Conservation (phyloP, 805 yeast genomes). For the Starmerella apis region DNA sequence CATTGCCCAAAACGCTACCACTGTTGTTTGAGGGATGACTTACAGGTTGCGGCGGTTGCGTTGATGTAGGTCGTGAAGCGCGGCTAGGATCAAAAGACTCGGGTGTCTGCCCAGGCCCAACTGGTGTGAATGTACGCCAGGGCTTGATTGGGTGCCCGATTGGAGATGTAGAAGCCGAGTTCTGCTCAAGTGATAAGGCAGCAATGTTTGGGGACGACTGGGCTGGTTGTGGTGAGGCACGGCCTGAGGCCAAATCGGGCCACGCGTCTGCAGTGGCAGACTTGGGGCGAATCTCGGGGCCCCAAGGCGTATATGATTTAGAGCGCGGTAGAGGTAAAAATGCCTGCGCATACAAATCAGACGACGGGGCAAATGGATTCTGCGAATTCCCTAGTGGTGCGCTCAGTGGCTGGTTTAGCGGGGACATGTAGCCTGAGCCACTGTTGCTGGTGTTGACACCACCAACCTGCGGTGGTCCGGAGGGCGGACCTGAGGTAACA, state of each 20-base stretch:
- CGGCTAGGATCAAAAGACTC: conserved; percentile 7
- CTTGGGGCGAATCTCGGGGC: conserved; percentile 20
- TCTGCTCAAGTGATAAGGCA: conserved; percentile 1
- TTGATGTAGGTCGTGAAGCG: neutral
- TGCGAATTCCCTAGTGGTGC: conserved; percentile 4
- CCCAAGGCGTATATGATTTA: conserved; percentile 20
- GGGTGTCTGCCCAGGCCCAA: conserved; percentile 20
- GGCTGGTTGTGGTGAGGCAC: conserved; percentile 12
- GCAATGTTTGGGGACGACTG: conserved; percentile 10
- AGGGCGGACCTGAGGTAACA: neutral
- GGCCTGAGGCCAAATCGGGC: conserved; percentile 13
- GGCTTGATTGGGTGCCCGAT: conserved; percentile 17
- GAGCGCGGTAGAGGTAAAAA: conserved; percentile 19
- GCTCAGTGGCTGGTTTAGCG: conserved; percentile 7
- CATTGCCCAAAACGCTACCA: neutral
- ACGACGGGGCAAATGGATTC: conserved; percentile 8
- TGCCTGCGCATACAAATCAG: conserved; percentile 25
- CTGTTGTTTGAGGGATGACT: neutral
- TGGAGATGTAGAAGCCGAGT: conserved; percentile 11
- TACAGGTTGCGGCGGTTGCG: neutral
- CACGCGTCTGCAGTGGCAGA: conserved; percentile 22
- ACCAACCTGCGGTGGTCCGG: neutral
- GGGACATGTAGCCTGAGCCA: conserved; percentile 11
- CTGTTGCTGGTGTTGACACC: neutral
- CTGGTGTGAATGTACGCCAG: conserved; percentile 20